Conservation (phyloP, 2,329 filamentous ascomycete species). For the Periglandula ipomoeae region DNA sequence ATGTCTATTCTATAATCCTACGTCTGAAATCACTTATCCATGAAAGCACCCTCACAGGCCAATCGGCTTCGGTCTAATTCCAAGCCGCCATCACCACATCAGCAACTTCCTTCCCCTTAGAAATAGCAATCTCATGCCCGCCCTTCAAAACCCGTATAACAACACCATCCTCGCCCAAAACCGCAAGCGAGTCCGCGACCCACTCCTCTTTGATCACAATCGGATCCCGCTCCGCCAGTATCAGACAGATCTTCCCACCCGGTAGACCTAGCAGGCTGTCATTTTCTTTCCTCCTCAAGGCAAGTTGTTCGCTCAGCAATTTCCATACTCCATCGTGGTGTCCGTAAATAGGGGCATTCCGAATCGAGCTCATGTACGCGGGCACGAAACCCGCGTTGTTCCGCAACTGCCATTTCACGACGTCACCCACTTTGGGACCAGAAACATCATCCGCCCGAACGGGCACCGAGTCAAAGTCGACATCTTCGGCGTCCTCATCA, state of each 20-base stretch:
- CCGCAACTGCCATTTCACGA: constrained; percentile 61
- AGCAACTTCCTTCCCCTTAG: constrained; percentile 48
- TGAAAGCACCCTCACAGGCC: background rate
- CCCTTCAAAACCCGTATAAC: constrained; percentile 48
- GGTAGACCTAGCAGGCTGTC: constrained; percentile 25
- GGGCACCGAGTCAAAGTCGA: constrained; percentile 36
- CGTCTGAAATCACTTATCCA: background rate
- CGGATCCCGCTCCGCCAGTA: constrained; percentile 57
- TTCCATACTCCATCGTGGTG: constrained; percentile 50
- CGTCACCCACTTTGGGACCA: constrained; percentile 42
- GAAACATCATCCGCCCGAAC: constrained; percentile 41
- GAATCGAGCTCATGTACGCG: constrained; percentile 63
- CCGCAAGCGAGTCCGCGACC: constrained; percentile 47
- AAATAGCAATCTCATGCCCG: constrained; percentile 63
- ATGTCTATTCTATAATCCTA: background rate
- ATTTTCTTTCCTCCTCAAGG: constrained; percentile 28
- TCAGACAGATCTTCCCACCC: constrained; percentile 47
- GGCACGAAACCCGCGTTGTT: constrained; percentile 58
- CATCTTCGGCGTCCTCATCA: constrained; percentile 14
- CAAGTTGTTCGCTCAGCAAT: constrained; percentile 41
- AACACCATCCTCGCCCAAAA: constrained; percentile 48
- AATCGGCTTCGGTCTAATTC: no score
- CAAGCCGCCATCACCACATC: constrained; percentile 27
- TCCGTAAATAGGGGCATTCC: constrained; percentile 58
- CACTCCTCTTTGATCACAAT: constrained; percentile 59